These are phyloP conservation scores for Xylaria sp. DNA, from an alignment of 2,329 filamentous ascomycete genomes.

Conservation along the genomic window DNA sequence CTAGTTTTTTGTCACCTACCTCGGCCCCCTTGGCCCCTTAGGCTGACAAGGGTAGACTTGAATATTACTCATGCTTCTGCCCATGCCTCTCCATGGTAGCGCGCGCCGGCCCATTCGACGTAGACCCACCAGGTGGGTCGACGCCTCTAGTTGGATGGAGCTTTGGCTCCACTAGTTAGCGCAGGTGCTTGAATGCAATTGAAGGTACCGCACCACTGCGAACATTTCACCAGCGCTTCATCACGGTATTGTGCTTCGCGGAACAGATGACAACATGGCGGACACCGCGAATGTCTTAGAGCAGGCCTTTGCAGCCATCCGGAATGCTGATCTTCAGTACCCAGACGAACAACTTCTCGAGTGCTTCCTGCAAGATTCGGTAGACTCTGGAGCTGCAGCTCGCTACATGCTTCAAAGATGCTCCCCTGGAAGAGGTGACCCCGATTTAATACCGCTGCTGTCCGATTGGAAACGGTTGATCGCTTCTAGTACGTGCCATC, in stretches of 20 bases:
- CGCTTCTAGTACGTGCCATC: constrained; percentile 10
- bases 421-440: constrained; percentile 1
- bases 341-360: constrained; percentile 14
- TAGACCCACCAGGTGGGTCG: too few species aligned
- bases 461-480: constrained; percentile 15
- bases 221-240: constrained; percentile 9
- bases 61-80: too few species aligned
- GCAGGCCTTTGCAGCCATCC: constrained; percentile 12
- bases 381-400: constrained; percentile 15
- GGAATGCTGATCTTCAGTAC: constrained; percentile 8
- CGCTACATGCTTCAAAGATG: constrained; percentile 16
- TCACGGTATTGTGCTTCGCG: constrained; percentile 5
- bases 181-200: too few species aligned
- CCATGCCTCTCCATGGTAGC: too few species aligned
- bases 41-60: too few species aligned
- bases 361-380: constrained; percentile 14
- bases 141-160: too few species aligned
- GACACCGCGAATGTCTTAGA: constrained; percentile 4
- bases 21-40: too few species aligned
- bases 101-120: too few species aligned
- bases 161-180: too few species aligned
- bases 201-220: constrained; percentile 3
- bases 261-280: constrained; percentile 9
- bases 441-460: constrained; percentile 8
- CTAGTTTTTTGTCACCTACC: too few species aligned